Percentiles rank a stretch among this genome's conserved stretches.
Conservation (phyloP, 1,284 basidiomycete species). For the Cutaneotrichosporon sp. region DNA sequence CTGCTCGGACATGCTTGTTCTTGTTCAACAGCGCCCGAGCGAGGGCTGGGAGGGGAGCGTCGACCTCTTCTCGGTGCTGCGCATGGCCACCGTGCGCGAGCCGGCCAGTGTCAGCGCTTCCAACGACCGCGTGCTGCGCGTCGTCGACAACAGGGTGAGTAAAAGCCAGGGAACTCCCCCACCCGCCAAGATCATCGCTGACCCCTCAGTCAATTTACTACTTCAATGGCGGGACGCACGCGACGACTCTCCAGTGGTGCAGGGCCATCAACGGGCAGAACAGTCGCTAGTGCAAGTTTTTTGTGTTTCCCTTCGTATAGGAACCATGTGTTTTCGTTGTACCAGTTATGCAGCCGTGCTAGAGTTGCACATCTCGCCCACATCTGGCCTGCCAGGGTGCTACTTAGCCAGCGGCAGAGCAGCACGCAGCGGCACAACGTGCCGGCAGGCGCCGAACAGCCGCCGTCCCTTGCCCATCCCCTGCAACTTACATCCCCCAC, state of each 20-base stretch:
- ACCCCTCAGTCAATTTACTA: conserved; percentile 76
- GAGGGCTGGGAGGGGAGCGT: conserved; percentile 70
- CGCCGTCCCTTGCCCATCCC: too few relatives aligned
- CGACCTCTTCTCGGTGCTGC: conserved; percentile 87
- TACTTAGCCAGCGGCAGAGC: too few relatives aligned
- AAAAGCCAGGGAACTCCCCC: conserved; percentile 33
- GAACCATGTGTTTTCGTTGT: conserved; percentile 8
- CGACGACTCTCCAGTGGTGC: conserved; percentile 85
- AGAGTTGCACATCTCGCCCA: too few relatives aligned
- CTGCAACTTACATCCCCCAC: too few relatives aligned
- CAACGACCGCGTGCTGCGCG: conserved; percentile 60
- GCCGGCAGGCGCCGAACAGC: too few relatives aligned
- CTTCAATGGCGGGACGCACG: conserved; percentile 78
- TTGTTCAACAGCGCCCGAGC: conserved; percentile 73
- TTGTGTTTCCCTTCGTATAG: background rate
- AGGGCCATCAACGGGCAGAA: conserved; percentile 48
- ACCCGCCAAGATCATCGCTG: conserved; percentile 3
- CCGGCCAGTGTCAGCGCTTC: conserved; percentile 87
- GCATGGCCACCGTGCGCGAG: conserved; percentile 85
- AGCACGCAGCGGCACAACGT: too few relatives aligned
- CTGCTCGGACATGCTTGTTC: conserved; percentile 81
- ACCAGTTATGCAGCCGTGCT: conserved; percentile 7
- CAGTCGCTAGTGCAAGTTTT: conserved; percentile 15
- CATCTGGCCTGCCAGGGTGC: too few relatives aligned
- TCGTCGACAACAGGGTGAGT: conserved; percentile 51